Conservation (phyloP, 2,329 filamentous ascomycete genomes). For the Arthrobotrys pseudoclavata region DNA sequence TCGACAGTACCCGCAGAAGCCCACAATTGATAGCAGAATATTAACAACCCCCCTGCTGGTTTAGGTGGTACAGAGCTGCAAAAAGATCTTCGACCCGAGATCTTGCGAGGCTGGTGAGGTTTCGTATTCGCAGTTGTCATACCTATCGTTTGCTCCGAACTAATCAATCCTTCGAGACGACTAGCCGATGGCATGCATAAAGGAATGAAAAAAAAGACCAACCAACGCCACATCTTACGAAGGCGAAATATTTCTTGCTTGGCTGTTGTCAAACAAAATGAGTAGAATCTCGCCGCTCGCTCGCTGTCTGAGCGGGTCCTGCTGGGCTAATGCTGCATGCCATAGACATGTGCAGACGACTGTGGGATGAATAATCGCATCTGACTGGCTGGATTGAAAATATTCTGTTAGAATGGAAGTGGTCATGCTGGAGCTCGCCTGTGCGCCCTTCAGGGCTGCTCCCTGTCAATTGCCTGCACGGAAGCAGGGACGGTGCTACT, state of each 20-base stretch:
- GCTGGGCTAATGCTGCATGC: constrained; percentile 27
- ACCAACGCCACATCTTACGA: constrained; percentile 8
- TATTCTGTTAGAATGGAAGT: constrained; percentile 10
- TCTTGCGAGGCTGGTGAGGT: constrained; percentile 15
- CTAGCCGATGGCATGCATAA: constrained; percentile 55
- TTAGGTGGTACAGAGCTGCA: not conserved
- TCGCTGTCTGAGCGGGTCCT: constrained; percentile 16
- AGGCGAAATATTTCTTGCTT: not conserved
- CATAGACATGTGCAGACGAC: constrained; percentile 28
- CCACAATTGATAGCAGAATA: not conserved
- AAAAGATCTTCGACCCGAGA: constrained; percentile 12
- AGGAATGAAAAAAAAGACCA: constrained; percentile 1
- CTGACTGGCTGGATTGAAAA: constrained; percentile 19
- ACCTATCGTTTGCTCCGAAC: constrained; percentile 24
- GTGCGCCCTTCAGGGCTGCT: constrained; percentile 28
- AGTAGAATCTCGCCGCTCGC: constrained; percentile 22
- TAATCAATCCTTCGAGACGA: constrained; percentile 30
- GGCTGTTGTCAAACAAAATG: constrained; percentile 6
- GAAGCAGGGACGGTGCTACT: constrained; percentile 48
- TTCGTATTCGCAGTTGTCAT: constrained; percentile 6
- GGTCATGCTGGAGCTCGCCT: constrained; percentile 50
- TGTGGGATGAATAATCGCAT: constrained; percentile 24
- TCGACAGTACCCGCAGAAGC: constrained; percentile 7
- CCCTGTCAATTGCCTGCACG: constrained; percentile 36
- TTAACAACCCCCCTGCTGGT: not conserved